Evolutionary conservation across 225 moss, liverwort and hornwort species (phyloP).

Genomic region (Pseudisothecium myosuroides): DNA sequence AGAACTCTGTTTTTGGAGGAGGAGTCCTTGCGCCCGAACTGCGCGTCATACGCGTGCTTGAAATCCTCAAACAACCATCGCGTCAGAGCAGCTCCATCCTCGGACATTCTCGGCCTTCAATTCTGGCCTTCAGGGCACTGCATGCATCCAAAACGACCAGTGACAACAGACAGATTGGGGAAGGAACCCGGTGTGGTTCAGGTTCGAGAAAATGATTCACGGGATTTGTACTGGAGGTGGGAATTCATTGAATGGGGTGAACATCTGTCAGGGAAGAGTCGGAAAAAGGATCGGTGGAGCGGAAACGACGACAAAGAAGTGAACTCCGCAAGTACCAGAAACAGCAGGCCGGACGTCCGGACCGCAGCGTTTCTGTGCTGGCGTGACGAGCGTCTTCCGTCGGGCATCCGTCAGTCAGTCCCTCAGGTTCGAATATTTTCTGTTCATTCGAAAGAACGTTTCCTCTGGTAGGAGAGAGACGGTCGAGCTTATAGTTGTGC

Average conservation of each 20-base stretch:
- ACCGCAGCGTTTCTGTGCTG: neutral
- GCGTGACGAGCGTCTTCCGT: too few species aligned
- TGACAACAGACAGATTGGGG: neutral
- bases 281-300: neutral
- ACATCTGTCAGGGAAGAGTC: neutral
- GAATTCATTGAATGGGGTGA: neutral
- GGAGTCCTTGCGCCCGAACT: constrained; percentile 6
- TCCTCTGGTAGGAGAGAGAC: neutral
- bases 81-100: constrained; percentile 20
- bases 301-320: neutral
- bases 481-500: too few species aligned
- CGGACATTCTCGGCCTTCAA: constrained; percentile 4
- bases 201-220: too few species aligned
- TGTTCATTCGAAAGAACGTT: neutral
- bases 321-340: neutral
- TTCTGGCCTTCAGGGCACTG: neutral
- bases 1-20: neutral
- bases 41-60: constrained; percentile 28
- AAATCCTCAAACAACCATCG: constrained; percentile 52
- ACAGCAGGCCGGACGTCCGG: neutral
- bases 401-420: neutral
- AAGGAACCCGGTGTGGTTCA: neutral
- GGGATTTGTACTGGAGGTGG: too few species aligned
- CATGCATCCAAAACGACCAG: neutral
- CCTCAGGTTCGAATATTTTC: neutral